Conservation (phyloP, 352 stramenopile genomes). For the Thraustochytrium sp. region DNA sequence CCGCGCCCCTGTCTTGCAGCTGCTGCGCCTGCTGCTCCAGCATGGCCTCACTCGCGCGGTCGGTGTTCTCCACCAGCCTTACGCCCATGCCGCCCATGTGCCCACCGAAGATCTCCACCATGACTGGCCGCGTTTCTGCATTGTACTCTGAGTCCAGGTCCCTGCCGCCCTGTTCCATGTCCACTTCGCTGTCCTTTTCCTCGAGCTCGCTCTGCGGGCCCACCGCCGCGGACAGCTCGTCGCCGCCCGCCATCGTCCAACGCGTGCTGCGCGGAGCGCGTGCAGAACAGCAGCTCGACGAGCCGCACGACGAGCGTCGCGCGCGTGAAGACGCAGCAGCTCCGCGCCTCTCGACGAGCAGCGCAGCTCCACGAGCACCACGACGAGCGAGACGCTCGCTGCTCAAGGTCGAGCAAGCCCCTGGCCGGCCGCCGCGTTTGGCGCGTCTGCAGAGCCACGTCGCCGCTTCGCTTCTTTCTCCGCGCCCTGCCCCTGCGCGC, state of each 20-base stretch:
- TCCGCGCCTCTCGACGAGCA: background rate
- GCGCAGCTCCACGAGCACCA: background rate
- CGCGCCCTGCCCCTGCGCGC: no score
- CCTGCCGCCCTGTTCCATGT: background rate
- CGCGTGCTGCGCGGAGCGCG: background rate
- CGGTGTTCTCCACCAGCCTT: background rate
- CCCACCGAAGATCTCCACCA: background rate
- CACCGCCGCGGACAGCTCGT: background rate
- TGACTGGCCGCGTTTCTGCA: background rate
- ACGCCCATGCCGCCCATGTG: slow-evolving; percentile 16
- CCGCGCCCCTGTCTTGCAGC: background rate
- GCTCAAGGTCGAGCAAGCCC: background rate
- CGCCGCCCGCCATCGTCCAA: no score
- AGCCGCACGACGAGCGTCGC: background rate
- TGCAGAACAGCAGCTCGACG: background rate
- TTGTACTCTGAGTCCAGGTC: background rate
- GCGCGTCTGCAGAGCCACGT: background rate
- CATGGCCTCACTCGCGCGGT: background rate
- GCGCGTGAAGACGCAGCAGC: background rate
- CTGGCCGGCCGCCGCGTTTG: background rate
- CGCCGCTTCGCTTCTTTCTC: no score
- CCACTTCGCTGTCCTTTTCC: background rate
- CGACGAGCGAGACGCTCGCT: background rate
- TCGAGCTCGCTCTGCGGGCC: background rate
- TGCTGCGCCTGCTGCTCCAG: background rate